These are phyloP conservation scores for Puccinellia tenuiflora DNA, from an alignment of 176 grass and related monocot species.

Conservation along the genomic window DNA sequence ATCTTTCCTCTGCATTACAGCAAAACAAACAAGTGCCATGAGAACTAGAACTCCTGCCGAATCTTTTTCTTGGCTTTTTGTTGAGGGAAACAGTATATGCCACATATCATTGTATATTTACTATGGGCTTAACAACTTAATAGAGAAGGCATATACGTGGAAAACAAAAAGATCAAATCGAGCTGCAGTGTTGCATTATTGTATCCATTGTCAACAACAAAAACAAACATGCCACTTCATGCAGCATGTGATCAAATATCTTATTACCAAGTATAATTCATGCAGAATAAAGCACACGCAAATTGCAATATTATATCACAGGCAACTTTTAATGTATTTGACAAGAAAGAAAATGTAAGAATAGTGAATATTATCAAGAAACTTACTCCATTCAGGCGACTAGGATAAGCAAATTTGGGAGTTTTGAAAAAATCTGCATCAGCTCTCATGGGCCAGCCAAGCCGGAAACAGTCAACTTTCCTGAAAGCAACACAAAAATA, in stretches of 20 bases:
- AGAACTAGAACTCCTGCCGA: neutral
- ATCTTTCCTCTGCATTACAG: constrained; percentile 41
- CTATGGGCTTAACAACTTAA: neutral
- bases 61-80: constrained; percentile 11
- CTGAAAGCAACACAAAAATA: constrained; percentile 42
- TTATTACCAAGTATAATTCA: no score
- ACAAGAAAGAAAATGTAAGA: neutral
- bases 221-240: neutral
- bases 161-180: constrained; percentile 23
- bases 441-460: constrained; percentile 96
- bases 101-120: neutral
- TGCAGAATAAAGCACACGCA: no score
- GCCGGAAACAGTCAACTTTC: constrained; percentile 86
- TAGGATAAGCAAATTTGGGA: constrained; percentile 26
- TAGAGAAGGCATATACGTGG: neutral
- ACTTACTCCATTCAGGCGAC: constrained; percentile 48
- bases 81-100: neutral
- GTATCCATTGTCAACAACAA: neutral
- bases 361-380: neutral
- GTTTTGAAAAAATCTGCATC: constrained; percentile 95
- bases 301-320: constrained; percentile 7
- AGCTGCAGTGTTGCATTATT: neutral
- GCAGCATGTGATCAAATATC: neutral
- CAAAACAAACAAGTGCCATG: neutral
- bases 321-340: neutral